Base-by-base conservation (phyloP, 352 stramenopile genomes). In the Phytophthora sansomeana region DNA sequence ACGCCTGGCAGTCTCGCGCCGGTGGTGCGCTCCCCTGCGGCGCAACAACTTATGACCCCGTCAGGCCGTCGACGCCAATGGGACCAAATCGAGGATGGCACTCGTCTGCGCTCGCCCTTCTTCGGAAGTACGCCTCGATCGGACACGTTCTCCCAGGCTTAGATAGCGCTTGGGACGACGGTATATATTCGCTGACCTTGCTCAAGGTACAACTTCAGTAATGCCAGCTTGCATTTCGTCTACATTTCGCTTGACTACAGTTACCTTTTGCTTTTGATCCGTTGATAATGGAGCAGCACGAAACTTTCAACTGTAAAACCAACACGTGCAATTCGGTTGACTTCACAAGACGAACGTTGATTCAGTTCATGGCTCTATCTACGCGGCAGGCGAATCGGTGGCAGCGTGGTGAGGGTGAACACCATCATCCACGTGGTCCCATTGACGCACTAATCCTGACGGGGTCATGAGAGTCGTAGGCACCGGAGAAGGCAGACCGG, bases 31-130 rank as follows among this genome's bases (percentile, higher is more conserved):
- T 92, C 84, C 28, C 81, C 84, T 7, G 74, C 74, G 42, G 83
- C 76, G n/a, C 74, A 63, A 51, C 30, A 39, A 35, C 66, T 91
- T 33, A 72, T 89, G 50, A 92, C 81, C 19, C 83, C 81, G 0
- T 84, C 76, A 29, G 70, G 69, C 39, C 77, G 79, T 30, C 65
- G 69, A 51, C 74, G 73, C 49, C 80, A 85, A 55, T 91, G 81
- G 81, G 81, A 90, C 30, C 74, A 80, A 11, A 70, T 81, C 19
- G 81, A 89, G 26, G 74, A 84, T n/a, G 76, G 72, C 19, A 59
- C 60, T 14, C 24, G 61, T 10, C 16, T 63, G 17, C 70, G 70
- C 7, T 78, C 70, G 38, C 66, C 70, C 4, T 78, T 78, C 57
- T 68, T 75, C 11, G 63, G 58, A 47, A 26, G 58, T 49, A 72